A percentile compares a stretch with the other conserved stretches of the same genome.
Conservation (phyloP, 257 asterid genomes). For the Agastache rugosa region DNA sequence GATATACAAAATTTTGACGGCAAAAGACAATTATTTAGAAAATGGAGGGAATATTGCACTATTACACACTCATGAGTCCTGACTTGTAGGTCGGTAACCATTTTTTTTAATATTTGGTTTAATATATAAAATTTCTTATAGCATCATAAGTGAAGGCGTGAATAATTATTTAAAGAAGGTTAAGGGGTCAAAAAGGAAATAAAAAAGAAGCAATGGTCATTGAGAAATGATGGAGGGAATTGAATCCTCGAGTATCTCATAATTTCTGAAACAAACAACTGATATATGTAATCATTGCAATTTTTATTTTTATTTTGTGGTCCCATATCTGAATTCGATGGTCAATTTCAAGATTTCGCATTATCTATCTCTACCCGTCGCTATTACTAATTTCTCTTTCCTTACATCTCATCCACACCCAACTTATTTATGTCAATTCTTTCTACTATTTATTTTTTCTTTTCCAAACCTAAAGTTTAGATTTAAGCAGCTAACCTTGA, state of each 20-base stretch:
- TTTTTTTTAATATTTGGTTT: too few relatives aligned
- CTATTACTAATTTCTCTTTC: background rate
- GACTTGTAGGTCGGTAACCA: too few relatives aligned
- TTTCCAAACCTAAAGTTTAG: background rate
- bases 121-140: too few relatives aligned
- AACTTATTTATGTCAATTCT: background rate
- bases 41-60: too few relatives aligned
- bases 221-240: conserved; percentile 42
- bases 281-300: conserved; percentile 40
- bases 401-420: background rate
- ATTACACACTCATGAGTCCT: too few relatives aligned
- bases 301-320: conserved; percentile 25
- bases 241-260: conserved; percentile 27
- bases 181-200: conserved; percentile 12
- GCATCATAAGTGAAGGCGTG: background rate
- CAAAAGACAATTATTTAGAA: too few relatives aligned
- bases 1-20: too few relatives aligned
- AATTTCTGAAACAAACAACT: conserved; percentile 37
- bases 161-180: background rate
- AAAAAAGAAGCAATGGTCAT: conserved; percentile 26
- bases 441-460: background rate
- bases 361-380: conserved; percentile 19
- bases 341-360: conserved; percentile 22
- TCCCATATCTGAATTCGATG: conserved; percentile 28
- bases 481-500: too few relatives aligned